phyloP scores from a whole-genome alignment of 768 basidiomycete species.

The Tubosaeta sp. region DNA sequence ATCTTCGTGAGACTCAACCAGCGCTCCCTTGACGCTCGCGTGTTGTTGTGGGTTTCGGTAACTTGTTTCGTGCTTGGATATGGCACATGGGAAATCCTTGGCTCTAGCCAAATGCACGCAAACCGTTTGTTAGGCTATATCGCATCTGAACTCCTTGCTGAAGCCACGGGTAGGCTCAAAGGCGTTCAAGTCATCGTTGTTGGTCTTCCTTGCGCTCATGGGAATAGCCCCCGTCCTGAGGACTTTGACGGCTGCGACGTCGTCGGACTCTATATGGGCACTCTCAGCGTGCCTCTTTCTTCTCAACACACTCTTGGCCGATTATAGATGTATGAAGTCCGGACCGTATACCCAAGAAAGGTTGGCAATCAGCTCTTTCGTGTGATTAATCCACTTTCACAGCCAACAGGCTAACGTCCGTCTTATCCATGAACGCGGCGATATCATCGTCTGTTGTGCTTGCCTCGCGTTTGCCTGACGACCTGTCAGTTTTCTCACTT shows the following conservation, averaged over 20 bases:
- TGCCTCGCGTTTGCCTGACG: slow-evolving; percentile 81
- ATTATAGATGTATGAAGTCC: slow-evolving; percentile 58
- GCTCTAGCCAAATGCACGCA: slow-evolving; percentile 19
- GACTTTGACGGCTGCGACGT: slow-evolving; percentile 91
- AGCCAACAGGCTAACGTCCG: slow-evolving; percentile 64
- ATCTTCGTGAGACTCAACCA: slow-evolving; percentile 72
- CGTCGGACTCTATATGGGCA: slow-evolving; percentile 97
- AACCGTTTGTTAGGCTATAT: slow-evolving; percentile 23
- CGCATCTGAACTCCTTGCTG: slow-evolving; percentile 3
- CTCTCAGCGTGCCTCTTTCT: slow-evolving; percentile 81
- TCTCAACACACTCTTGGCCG: slow-evolving; percentile 77
- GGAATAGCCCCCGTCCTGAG: slow-evolving; percentile 87
- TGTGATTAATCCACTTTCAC: slow-evolving; percentile 21
- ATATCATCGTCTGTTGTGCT: slow-evolving; percentile 91
- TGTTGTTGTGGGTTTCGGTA: slow-evolving; percentile 63
- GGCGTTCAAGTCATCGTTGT: slow-evolving; percentile 71
- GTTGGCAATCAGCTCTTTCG: slow-evolving; percentile 35
- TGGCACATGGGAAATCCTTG: slow-evolving; percentile 54
- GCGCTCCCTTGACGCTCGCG: slow-evolving; percentile 59
- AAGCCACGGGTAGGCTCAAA: slow-evolving; percentile 52
- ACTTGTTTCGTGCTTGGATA: slow-evolving; percentile 59
- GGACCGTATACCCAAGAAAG: slow-evolving; percentile 53
- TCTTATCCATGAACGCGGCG: slow-evolving; percentile 86
- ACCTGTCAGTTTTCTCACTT: slow-evolving; percentile 84
- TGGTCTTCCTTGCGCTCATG: slow-evolving; percentile 86